Base-by-base conservation (phyloP, 2,329 filamentous ascomycete genomes). In the Talaromyces sp. region DNA sequence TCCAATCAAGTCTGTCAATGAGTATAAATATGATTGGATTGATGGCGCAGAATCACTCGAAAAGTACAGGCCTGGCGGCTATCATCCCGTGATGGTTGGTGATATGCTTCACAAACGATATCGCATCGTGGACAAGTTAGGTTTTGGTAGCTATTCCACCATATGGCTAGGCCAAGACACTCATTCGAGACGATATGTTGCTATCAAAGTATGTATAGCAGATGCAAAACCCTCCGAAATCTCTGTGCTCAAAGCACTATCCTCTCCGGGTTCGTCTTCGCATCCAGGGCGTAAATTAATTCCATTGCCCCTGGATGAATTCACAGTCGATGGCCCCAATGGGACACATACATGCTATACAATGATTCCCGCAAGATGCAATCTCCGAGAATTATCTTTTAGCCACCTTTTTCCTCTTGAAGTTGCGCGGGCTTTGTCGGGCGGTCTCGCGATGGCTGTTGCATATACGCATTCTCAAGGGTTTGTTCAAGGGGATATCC, bases 141-240 rank as follows among this genome's bases (percentile, higher is more conserved):
- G 78, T 0, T 79, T 73, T 69, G 79, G 80, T 8, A 72, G 73
- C 4, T 79, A 75, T 67, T 81, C 79, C 3, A 81, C 77, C 0
- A 74, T 80, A 52, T 82, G 77, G 78, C 69, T 81, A 62, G 77
- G 78, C 8, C 73, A 67, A 4, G 79, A 82, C 60, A 69, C 65
- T 58, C 60, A 59, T 1, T 3, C 64, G 0, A 61, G 70, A 2
- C 64, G 41, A 15, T 76, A 76, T 65, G 73, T 76, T 65, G 73
- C 73, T 19, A 39, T 76, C 1, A 77, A 77, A 52, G 64, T 76
- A 35, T 66, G 66, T 25, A 71, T 72, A 31, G 69, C 73, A 61
- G 56, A 69, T 37, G 67, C 67, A 2, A 8, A 49, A 63, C 50
- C 49, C 3, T 66, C 56, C 8, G 72, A 77, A 58, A 69, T 62